Evolutionary conservation across 108 stramenopile genomes (phyloP), one percentile per base, ranked within the genome.

Genomic region (Nitzschia sp.): DNA sequence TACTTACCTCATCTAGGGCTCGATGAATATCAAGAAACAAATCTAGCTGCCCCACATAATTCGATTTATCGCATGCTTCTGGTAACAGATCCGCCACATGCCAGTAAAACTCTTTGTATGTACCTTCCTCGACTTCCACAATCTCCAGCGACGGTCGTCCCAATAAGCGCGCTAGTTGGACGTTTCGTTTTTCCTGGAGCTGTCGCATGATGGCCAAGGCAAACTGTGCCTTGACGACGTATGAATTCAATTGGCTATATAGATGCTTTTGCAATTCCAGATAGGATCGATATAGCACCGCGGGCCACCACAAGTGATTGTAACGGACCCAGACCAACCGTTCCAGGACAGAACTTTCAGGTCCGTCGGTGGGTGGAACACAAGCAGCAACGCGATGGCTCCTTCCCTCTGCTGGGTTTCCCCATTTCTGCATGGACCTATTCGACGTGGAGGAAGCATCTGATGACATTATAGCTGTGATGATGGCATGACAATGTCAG

Each of bases 171-270:
- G 70, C 70, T 30, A 71, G 48, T 51, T 51, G 49, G 21, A 51
- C 49, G 21, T 51, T 51, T 2, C 56, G 19, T 23, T 34, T 35
- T 3, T 69, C 45, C 24, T 69, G 54, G 60, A 62, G 32, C 29
- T 71, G 33, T 9, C 60, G 48, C 70, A 71, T 71, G 48, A 71
- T 71, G 2, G 70, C 70, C 46, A 62, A 30, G 47, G 70, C 70
- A 38, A 71, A 62, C 42, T 62, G 70, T 2, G 70, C 70, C 70
- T 71, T 71, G 9, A 62, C 24, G 9, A 54, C 60, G 3, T 28
- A 47, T 9, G 49, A 51, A 46, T 53, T 59, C 21, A 71, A 38
- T 30, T 53, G 58, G 13, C 46, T 33, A 51, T 62, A 71, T 17
- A 71, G 15, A 1, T 71, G 49, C 9, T 19, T 17, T 53, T 71